Base-by-base conservation (phyloP, 2,329 filamentous ascomycete species). In the Sclerotinia glacialis region DNA sequence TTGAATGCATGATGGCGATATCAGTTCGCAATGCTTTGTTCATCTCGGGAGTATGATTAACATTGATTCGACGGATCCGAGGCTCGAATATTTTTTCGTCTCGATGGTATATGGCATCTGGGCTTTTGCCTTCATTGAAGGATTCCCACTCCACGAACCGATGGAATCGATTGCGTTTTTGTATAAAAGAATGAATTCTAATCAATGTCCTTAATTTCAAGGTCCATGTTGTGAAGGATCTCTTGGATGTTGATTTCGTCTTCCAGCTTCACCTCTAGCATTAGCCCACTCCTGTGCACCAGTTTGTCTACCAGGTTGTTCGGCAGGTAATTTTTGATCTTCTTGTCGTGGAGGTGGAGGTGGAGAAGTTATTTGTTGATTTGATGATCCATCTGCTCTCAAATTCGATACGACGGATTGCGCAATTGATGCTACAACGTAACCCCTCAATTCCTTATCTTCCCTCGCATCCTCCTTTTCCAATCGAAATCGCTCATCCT, bases 391-490 rank as follows among this genome's bases (percentile, higher is more conserved):
- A 14, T 70, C 70, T 26, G 72, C 73, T 70, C 71, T 68, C 11
- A 75, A 65, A 26, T 70, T 71, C 8, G 70, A 69, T 3, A 74
- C 74, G 16, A 93, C 87, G 53, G 89, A 88, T 72, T 88, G 85
- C 16, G 90, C 86, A 71, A 94, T 90, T 4, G 87, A 87, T 64
- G 87, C 85, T 68, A 93, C 87, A 67, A 93, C 87, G 73, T 90
- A 90, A 71, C 85, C 84, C 67, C 90, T 85, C 40, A 95, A 84
- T 76, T 95, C 90, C 62, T 85, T 85, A 74, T 92, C 88, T 76
- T 95, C 91, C 58, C 83, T 83, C 72, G 86, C 84, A 76, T 95
- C 91, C 76, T 95, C 91, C 76, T 91, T 92, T 77, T 93, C 89
- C 18, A 95, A 82, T 52, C 86, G 84, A 78, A 93, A 93, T 67